phyloP scores from a whole-genome alignment of 257 asterid genomes.

The Jacaranda mimosifolia region DNA sequence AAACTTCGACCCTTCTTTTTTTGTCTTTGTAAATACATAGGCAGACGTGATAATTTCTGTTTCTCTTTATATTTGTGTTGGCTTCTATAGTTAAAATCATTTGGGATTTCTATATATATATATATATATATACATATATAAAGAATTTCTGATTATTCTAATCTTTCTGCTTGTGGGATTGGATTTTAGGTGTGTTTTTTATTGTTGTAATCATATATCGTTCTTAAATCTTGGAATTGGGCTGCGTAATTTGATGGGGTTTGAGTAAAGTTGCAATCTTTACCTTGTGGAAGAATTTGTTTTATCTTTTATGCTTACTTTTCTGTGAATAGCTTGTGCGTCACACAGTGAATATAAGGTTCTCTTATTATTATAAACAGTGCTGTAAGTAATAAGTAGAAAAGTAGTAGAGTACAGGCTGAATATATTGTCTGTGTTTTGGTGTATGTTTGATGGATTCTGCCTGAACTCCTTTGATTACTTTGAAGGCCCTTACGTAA shows the following conservation, averaged over 20 bases:
- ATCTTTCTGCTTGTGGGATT: conserved; percentile 41
- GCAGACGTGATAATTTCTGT: conserved; percentile 22
- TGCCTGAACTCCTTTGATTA: conserved; percentile 14
- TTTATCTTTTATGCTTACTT: conserved; percentile 32
- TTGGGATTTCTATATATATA: conserved; percentile 37
- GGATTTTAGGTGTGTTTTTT: conserved; percentile 37
- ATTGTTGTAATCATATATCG: conserved; percentile 40
- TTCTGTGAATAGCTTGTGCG: conserved; percentile 36
- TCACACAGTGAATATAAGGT: conserved; percentile 32
- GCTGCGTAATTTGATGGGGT: conserved; percentile 48
- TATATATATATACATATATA: too few species aligned
- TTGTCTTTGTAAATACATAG: conserved; percentile 39
- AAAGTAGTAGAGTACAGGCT: conserved; percentile 12
- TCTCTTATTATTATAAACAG: neutral
- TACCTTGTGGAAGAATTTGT: conserved; percentile 30
- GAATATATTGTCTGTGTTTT: conserved; percentile 26
- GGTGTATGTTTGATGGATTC: conserved; percentile 31
- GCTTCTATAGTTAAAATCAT: conserved; percentile 28
- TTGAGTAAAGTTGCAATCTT: conserved; percentile 57
- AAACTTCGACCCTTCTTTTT: neutral
- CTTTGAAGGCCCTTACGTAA: conserved; percentile 13
- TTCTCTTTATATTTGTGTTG: conserved; percentile 25
- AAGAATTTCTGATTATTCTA: neutral
- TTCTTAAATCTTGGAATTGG: conserved; percentile 40
- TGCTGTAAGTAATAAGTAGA: conserved; percentile 5